Evolutionary conservation across 805 yeast species (phyloP).

Genomic region (Candida ipomoeae): DNA sequence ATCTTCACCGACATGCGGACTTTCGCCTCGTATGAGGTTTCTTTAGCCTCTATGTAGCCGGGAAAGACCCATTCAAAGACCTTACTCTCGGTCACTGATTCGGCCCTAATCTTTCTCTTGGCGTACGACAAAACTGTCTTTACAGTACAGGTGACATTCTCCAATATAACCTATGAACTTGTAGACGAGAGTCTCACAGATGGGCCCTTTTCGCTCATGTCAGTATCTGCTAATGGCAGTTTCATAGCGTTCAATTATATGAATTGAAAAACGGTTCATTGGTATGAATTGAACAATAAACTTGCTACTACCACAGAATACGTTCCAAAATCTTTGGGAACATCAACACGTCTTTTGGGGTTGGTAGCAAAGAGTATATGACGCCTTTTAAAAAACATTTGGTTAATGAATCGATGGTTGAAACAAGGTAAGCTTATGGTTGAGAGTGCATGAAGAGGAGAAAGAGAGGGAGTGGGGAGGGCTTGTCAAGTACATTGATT

Average conservation of each 20-base stretch:
- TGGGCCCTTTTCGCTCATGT: constrained; percentile 44
- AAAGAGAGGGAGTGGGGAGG: too few relatives aligned
- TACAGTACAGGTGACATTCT: constrained; percentile 23
- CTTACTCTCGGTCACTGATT: constrained; percentile 10
- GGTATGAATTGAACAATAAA: too few relatives aligned
- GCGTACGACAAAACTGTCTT: constrained; percentile 27
- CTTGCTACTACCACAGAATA: too few relatives aligned
- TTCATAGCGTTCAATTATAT: constrained; percentile 55
- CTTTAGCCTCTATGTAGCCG: constrained; percentile 21
- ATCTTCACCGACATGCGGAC: constrained; percentile 35
- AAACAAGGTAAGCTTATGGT: too few relatives aligned
- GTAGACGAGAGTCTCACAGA: constrained; percentile 40
- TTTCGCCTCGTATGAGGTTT: constrained; percentile 38
- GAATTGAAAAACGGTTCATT: too few relatives aligned
- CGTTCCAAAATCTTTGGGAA: too few relatives aligned
- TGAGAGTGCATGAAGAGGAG: too few relatives aligned
- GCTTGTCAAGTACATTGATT: too few relatives aligned
- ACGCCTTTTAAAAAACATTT: too few relatives aligned
- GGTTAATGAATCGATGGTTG: too few relatives aligned
- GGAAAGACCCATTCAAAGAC: constrained; percentile 22
- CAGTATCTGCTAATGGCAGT: constrained; percentile 52
- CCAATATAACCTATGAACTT: constrained; percentile 22
- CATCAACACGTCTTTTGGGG: too few relatives aligned
- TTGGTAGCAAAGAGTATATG: too few relatives aligned
- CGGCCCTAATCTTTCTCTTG: constrained; percentile 20